Percentiles rank a stretch among this genome's conserved stretches.
Conservation (phyloP, 257 asterid genomes). For the Osmanthus fragrans region DNA sequence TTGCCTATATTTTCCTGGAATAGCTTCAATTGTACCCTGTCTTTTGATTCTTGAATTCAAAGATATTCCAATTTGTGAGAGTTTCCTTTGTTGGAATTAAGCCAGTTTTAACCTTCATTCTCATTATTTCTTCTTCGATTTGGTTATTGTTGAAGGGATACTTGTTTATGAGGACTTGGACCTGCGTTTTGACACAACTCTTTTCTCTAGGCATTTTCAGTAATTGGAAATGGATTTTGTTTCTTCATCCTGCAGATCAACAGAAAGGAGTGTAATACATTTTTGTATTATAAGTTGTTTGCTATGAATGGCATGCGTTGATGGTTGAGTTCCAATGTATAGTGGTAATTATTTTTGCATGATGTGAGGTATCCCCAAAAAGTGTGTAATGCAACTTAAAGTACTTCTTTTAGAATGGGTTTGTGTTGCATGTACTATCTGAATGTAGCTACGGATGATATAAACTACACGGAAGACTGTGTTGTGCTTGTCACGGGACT, state of each 20-base stretch:
- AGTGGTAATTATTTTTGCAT: not conserved
- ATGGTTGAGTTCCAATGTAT: not conserved
- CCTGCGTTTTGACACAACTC: not conserved
- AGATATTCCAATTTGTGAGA: not conserved
- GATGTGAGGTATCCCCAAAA: not conserved
- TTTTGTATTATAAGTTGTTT: no score
- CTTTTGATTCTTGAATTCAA: no score
- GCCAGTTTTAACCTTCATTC: not conserved
- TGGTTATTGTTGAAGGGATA: not conserved
- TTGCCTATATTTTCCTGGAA: not conserved
- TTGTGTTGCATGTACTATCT: no score
- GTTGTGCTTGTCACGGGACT: no score
- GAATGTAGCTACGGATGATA: no score
- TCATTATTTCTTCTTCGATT: no score
- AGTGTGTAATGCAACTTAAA: no score
- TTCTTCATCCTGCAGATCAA: not conserved
- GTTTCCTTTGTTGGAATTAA: not conserved
- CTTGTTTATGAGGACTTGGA: no score
- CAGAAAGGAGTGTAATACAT: no score
- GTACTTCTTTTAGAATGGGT: no score
- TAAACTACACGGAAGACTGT: no score
- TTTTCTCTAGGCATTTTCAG: not conserved
- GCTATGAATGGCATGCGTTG: not conserved
- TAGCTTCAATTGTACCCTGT: no score
- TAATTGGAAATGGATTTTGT: not conserved